Conservation (phyloP, 148 eudicot genomes). For the Spergularia bocconei region DNA sequence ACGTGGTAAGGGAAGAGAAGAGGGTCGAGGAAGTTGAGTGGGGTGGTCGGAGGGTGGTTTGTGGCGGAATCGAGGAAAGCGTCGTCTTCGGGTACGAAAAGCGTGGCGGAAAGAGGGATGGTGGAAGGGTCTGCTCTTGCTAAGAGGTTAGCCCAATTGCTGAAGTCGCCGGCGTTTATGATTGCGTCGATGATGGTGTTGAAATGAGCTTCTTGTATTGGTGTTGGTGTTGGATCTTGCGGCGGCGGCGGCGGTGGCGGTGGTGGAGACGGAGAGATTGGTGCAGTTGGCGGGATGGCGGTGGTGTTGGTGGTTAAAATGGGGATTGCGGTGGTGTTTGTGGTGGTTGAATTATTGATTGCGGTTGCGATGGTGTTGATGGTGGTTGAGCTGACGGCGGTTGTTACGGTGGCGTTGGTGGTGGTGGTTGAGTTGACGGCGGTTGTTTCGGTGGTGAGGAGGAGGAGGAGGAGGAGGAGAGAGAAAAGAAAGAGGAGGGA, state of each 20-base stretch:
- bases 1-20: conserved; percentile 30
- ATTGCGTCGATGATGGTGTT: conserved; percentile 38
- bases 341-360: neutral
- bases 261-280: neutral
- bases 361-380: neutral
- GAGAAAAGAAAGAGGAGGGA: conserved; percentile 7
- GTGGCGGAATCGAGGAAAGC: conserved; percentile 29
- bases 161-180: conserved; percentile 39
- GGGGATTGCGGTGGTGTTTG: neutral
- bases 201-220: conserved; percentile 23
- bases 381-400: neutral
- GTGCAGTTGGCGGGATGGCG: conserved; percentile 1
- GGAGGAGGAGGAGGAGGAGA: neutral
- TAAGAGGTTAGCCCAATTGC: conserved; percentile 37
- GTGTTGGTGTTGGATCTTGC: neutral
- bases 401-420: neutral
- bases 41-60: conserved; percentile 1
- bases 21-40: conserved; percentile 35
- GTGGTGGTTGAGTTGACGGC: neutral
- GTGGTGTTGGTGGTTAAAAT: neutral
- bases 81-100: conserved; percentile 48
- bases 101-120: conserved; percentile 42
- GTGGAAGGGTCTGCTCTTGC: conserved; percentile 25
- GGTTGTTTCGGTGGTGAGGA: conserved; percentile 1
- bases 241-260: conserved; percentile 7